Percentiles rank a stretch among this genome's conserved stretches.
Conservation (phyloP, 2,329 filamentous ascomycete genomes). For the Nigrospora oryzae region DNA sequence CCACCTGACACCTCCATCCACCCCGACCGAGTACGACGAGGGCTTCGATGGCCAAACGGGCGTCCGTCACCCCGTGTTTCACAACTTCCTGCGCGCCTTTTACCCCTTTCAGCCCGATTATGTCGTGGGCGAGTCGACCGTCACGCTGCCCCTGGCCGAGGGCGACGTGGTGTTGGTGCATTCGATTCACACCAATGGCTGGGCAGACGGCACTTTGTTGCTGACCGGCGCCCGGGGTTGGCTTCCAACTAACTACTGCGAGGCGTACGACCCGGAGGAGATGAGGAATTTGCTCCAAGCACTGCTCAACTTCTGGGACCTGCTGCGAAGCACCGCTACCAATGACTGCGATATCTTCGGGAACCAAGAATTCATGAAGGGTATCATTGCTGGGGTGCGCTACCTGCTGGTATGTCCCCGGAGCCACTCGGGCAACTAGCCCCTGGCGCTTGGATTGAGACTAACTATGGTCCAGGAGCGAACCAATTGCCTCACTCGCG, state of each 20-base stretch:
- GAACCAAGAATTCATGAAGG: slow-evolving; percentile 90
- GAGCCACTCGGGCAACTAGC: background rate
- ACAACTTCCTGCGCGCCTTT: slow-evolving; percentile 91
- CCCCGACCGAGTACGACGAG: slow-evolving; percentile 62
- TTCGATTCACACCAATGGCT: slow-evolving; percentile 95
- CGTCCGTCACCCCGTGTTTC: slow-evolving; percentile 59
- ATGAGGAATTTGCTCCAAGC: slow-evolving; percentile 81
- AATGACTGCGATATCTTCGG: slow-evolving; percentile 73
- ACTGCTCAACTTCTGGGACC: slow-evolving; percentile 85
- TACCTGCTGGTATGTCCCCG: slow-evolving; percentile 66
- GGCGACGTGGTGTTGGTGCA: slow-evolving; percentile 92
- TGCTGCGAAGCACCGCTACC: slow-evolving; percentile 69
- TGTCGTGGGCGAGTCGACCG: slow-evolving; percentile 71
- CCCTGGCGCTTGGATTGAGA: slow-evolving; percentile 6
- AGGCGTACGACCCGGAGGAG: slow-evolving; percentile 82
- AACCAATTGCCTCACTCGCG: slow-evolving; percentile 78
- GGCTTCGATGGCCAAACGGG: slow-evolving; percentile 34
- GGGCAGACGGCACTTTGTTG: slow-evolving; percentile 91
- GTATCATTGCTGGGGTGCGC: slow-evolving; percentile 86
- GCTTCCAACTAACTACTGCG: slow-evolving; percentile 97
- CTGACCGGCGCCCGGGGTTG: slow-evolving; percentile 82
- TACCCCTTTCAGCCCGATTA: slow-evolving; percentile 82
- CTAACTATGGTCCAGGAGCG: slow-evolving; percentile 55
- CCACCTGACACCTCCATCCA: slow-evolving; percentile 71
- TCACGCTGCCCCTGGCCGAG: slow-evolving; percentile 80